These are phyloP conservation scores for Cardamine chenopodiifolia DNA, from an alignment of 345 rosid species.

Conservation along the genomic window DNA sequence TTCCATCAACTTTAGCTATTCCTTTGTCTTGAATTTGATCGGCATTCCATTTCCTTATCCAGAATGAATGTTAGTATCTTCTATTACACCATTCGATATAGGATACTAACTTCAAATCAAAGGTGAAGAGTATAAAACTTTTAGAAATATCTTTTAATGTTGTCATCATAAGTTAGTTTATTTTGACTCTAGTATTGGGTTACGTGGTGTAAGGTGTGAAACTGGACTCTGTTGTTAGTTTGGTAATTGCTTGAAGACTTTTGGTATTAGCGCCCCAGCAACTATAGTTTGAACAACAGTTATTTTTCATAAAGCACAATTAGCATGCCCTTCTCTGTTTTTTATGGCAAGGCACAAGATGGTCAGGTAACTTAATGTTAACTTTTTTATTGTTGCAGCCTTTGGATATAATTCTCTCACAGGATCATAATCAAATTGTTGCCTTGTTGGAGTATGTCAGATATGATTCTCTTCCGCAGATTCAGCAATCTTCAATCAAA, in stretches of 20 bases:
- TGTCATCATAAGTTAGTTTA: conserved; percentile 17
- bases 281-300: neutral
- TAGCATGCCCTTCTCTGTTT: neutral
- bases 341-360: conserved; percentile 9
- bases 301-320: conserved; percentile 1
- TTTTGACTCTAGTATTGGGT: neutral
- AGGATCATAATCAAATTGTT: conserved; percentile 86
- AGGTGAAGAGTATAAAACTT: neutral
- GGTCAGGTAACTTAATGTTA: conserved; percentile 12
- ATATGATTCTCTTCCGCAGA: conserved; percentile 78
- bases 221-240: conserved; percentile 20
- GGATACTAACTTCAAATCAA: conserved; percentile 15
- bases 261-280: neutral
- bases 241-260: neutral
- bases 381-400: conserved; percentile 61
- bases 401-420: conserved; percentile 86
- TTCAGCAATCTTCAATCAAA: conserved; percentile 83
- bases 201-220: conserved; percentile 19
- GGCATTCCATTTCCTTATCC: neutral
- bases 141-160: neutral
- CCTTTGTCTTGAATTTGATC: neutral
- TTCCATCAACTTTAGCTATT: neutral
- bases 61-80: neutral
- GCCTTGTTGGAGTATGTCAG: conserved; percentile 87
- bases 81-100: neutral